Evolutionary conservation across 2,329 filamentous ascomycete species (phyloP), one percentile per base, ranked within the genome.

Genomic region (Cercospora zeae-maydis): DNA sequence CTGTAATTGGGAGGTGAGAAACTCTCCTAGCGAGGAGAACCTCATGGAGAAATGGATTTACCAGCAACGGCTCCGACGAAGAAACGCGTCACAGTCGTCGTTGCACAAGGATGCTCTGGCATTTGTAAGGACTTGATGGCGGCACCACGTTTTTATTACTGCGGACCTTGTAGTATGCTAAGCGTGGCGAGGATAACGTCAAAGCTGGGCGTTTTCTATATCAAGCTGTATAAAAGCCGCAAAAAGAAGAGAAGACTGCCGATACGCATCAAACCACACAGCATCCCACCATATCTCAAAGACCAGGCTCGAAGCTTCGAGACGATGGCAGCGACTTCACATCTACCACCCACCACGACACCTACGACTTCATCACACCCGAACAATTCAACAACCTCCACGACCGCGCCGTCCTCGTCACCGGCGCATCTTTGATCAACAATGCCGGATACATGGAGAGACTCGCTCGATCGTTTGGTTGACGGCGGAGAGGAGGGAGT

Each of bases 281-380:
- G 19, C 21, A 51, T 21, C n/a, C 45, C 13, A 51, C 13, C 14
- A 62, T 57, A 39, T 62, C 37, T 1, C 37, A 54, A 52, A 61
- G 49, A 9, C 59, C 39, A 54, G 37, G 39, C 33, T 19, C 52
- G 16, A 61, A 45, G 51, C 53, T 51, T 8, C 34, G 47, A 5
- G 42, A n/a, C 10, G 27, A 30, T 16, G 54, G 54, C 10, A 30
- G 13, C 37, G 54, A 67, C 30, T 75, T 75, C 62, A 74, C 71
- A 4, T 49, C 67, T 9, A 73, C 65, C 8, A 67, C 69, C 36
- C 73, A 72, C 63, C 65, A 69, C 61, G 71, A 75, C 58, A 86
- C 82, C 2, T 87, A 87, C 70, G 77, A 80, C 0, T 76, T 75
- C 62, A 86, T 87, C 70, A 62, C 70, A 6, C 66, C 70, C 4